Evolutionary conservation across 2,329 filamentous ascomycete species (phyloP).

Genomic region (Colletotrichum musae): DNA sequence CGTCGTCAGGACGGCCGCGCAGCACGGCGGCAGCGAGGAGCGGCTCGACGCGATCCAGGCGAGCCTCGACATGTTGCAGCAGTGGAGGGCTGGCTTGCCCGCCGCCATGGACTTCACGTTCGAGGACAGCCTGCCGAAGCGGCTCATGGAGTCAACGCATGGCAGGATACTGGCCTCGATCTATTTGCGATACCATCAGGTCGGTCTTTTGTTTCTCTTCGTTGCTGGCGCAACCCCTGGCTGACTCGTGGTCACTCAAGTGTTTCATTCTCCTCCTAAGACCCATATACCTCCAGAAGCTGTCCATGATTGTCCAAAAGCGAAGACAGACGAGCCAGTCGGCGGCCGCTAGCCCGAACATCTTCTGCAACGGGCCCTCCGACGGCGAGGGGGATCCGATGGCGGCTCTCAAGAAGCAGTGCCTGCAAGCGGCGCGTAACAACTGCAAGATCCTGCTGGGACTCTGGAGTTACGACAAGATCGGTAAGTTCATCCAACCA

Average conservation of each 20-base stretch:
- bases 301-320: conserved; percentile 6
- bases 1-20: conserved; percentile 29
- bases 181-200: conserved; percentile 41
- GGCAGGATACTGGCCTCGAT: conserved; percentile 25
- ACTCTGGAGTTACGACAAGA: conserved; percentile 32
- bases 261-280: conserved; percentile 39
- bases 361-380: background rate
- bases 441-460: conserved; percentile 38
- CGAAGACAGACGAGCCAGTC: background rate
- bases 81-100: conserved; percentile 28
- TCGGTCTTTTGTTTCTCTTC: background rate
- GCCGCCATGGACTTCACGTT: conserved; percentile 14
- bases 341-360: background rate
- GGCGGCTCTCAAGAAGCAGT: conserved; percentile 25
- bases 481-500: conserved; percentile 26
- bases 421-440: conserved; percentile 34
- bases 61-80: conserved; percentile 26
- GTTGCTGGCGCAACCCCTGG: too few relatives aligned
- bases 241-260: background rate
- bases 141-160: conserved; percentile 18
- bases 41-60: conserved; percentile 1
- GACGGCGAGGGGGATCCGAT: background rate
- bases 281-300: conserved; percentile 39
- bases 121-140: conserved; percentile 25
- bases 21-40: conserved; percentile 15